These are phyloP conservation scores for Verruconis gallopava DNA, from an alignment of 2,329 filamentous ascomycete species.

Conservation along the genomic window DNA sequence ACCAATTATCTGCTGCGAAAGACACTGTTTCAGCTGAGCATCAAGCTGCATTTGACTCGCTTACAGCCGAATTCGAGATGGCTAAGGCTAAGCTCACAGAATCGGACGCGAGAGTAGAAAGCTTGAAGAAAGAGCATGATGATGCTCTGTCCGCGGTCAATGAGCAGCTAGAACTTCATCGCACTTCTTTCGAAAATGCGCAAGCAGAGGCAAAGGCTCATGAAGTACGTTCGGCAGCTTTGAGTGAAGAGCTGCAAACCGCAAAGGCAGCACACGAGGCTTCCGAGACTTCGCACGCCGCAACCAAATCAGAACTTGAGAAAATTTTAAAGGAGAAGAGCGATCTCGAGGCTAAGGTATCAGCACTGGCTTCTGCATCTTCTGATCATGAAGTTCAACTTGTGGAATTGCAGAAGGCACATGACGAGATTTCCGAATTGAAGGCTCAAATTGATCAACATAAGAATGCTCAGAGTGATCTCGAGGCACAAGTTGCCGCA, in stretches of 20 bases:
- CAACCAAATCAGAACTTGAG: conserved; percentile 3
- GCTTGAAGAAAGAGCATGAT: conserved; percentile 1
- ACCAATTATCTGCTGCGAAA: neutral
- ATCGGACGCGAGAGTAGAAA: conserved; percentile 1
- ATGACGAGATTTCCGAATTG: conserved; percentile 3
- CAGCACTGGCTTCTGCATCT: neutral
- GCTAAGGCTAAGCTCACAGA: neutral
- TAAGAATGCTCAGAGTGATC: neutral
- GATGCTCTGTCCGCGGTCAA: neutral
- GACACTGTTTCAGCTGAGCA: conserved; percentile 1
- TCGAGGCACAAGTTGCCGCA: conserved; percentile 3
- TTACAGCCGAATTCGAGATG: neutral
- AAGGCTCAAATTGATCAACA: conserved; percentile 7
- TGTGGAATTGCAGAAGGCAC: conserved; percentile 1
- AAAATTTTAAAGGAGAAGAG: neutral
- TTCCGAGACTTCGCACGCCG: neutral
- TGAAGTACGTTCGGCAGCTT: neutral
- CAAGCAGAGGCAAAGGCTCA: neutral
- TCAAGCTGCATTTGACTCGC: neutral
- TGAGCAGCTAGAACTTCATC: conserved; percentile 2
- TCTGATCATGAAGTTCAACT: conserved; percentile 1
- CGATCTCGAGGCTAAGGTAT: conserved; percentile 1
- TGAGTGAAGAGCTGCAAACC: neutral
- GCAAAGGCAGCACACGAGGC: conserved; percentile 1
- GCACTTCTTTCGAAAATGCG: neutral